phyloP scores from a whole-genome alignment of 106 monocot species.

The Posidonia australis region DNA sequence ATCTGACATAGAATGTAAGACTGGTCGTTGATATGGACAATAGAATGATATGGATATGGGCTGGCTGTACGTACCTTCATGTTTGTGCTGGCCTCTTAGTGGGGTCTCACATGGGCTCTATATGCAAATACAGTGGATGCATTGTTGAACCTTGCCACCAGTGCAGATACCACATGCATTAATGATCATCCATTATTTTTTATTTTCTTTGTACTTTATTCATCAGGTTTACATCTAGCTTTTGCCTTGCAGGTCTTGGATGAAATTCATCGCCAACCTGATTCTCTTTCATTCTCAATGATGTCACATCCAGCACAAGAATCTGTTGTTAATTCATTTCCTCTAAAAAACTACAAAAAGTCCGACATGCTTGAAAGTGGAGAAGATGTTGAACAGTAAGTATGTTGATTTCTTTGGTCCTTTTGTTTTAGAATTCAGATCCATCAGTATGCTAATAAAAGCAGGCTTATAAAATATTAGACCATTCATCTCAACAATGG shows the following conservation, averaged over 20 bases:
- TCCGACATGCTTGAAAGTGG: slow-evolving; percentile 10
- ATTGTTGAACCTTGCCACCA: not conserved
- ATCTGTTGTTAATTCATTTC: slow-evolving; percentile 69
- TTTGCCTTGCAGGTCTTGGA: slow-evolving; percentile 47
- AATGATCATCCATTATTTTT: not conserved
- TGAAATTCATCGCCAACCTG: slow-evolving; percentile 78
- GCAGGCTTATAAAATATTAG: no score
- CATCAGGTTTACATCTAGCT: not conserved
- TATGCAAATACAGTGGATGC: not conserved
- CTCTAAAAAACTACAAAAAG: slow-evolving; percentile 41
- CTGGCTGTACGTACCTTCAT: no score
- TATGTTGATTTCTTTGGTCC: not conserved
- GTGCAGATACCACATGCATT: not conserved
- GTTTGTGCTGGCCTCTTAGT: no score
- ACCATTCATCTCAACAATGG: no score
- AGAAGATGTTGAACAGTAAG: slow-evolving; percentile 66
- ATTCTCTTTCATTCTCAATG: slow-evolving; percentile 50
- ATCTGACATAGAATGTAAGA: no score
- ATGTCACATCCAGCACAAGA: slow-evolving; percentile 58
- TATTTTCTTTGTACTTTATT: not conserved
- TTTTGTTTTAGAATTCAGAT: not conserved
- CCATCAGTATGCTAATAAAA: no score
- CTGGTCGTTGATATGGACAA: no score
- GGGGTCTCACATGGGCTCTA: no score
- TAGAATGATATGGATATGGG: no score